phyloP scores from a whole-genome alignment of 257 asterid genomes.

The Lavandula angustifolia region DNA sequence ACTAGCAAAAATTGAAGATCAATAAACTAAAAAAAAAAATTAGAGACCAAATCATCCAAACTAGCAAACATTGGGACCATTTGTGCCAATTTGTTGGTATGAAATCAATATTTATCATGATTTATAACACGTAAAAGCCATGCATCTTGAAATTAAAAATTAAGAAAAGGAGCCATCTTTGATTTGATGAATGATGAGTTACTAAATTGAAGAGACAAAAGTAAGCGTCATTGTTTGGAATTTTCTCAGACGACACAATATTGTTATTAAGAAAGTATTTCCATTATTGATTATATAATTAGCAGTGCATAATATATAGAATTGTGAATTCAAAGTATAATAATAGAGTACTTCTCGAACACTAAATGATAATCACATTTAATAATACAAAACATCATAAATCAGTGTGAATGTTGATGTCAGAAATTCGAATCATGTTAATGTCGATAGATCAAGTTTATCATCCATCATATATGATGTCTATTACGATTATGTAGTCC shows the following conservation, averaged over 20 bases:
- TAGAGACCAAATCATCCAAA: no score
- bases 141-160: not conserved
- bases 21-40: no score
- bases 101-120: not conserved
- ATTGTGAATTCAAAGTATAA: not conserved
- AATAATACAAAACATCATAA: no score
- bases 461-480: no score
- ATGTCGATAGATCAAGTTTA: conserved; percentile 8
- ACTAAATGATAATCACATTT: no score
- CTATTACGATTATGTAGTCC: no score
- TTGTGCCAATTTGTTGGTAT: no score
- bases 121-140: not conserved
- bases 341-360: no score
- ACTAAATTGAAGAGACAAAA: not conserved
- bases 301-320: not conserved
- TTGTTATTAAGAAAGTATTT: not conserved
- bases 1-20: no score
- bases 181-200: not conserved
- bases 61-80: no score
- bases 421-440: not conserved
- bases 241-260: not conserved
- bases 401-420: no score
- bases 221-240: not conserved
- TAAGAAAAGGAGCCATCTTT: not conserved
- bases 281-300: not conserved